Evolutionary conservation across 495 filamentous ascomycete species (phyloP).

Genomic region (Xylaria scruposa): DNA sequence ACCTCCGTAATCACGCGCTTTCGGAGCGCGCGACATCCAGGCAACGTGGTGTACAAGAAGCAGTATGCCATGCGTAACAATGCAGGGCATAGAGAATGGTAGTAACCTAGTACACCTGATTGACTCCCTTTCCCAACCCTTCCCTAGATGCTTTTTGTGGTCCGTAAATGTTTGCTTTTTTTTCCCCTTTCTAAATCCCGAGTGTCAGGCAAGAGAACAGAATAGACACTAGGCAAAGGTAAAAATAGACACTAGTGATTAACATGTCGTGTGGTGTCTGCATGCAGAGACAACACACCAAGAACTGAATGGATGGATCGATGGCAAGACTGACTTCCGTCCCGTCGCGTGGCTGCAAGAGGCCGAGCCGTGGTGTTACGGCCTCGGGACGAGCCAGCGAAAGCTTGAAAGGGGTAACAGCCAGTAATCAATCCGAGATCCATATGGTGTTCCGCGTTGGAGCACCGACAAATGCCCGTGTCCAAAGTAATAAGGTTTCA

Average conservation of each 20-base stretch:
- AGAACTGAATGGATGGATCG: slow-evolving; percentile 10
- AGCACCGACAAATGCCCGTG: slow-evolving; percentile 5
- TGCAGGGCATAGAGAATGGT: neutral
- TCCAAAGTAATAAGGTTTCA: slow-evolving; percentile 17
- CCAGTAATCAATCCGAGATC: slow-evolving; percentile 26
- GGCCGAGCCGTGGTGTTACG: slow-evolving; percentile 1
- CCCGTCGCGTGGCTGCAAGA: slow-evolving; percentile 27
- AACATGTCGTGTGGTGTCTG: slow-evolving; percentile 14
- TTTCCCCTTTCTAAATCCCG: slow-evolving; percentile 9
- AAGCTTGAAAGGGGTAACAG: neutral
- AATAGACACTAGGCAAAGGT: slow-evolving; percentile 13
- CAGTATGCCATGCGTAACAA: slow-evolving; percentile 18
- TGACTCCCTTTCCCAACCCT: neutral
- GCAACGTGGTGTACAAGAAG: slow-evolving; percentile 22
- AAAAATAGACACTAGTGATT: slow-evolving; percentile 27
- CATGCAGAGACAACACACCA: slow-evolving; percentile 13
- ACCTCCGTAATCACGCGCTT: neutral
- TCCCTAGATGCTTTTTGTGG: neutral
- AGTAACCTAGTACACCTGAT: neutral
- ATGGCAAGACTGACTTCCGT: slow-evolving; percentile 5
- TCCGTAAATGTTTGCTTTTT: neutral
- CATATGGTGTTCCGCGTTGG: slow-evolving; percentile 24
- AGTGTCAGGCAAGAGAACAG: neutral
- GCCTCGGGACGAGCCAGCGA: slow-evolving; percentile 9
- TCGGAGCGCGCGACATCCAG: slow-evolving; percentile 1